Evolutionary conservation across 768 basidiomycete species (phyloP).

Genomic region (Rubroboletus pulcherrimus): DNA sequence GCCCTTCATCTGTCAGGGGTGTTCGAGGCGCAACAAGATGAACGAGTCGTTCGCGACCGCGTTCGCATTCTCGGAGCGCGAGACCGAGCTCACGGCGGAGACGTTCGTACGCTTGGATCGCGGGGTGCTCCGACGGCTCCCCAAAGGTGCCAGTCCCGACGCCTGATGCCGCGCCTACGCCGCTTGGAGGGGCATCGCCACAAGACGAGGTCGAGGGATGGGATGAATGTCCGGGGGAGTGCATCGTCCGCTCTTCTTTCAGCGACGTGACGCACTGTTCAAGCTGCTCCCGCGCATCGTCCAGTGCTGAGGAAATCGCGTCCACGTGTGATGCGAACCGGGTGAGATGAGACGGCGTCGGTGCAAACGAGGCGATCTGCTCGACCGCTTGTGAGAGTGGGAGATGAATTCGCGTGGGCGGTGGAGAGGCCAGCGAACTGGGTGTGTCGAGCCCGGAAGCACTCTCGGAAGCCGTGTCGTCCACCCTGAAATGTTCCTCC

Average conservation of each 20-base stretch:
- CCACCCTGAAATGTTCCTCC: slow-evolving; percentile 42
- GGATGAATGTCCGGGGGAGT: slow-evolving; percentile 18
- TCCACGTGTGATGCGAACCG: slow-evolving; percentile 74
- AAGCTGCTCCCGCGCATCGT: slow-evolving; percentile 67
- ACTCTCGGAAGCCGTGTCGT: slow-evolving; percentile 41
- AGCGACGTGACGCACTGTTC: slow-evolving; percentile 58
- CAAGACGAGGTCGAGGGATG: slow-evolving; percentile 21
- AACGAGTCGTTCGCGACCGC: slow-evolving; percentile 63
- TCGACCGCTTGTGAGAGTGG: slow-evolving; percentile 13
- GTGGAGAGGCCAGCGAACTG: slow-evolving; percentile 17
- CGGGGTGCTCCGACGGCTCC: slow-evolving; percentile 38
- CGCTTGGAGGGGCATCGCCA: neutral
- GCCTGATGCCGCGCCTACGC: neutral
- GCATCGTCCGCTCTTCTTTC: slow-evolving; percentile 34
- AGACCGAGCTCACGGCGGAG: slow-evolving; percentile 73
- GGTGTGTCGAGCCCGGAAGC: slow-evolving; percentile 13
- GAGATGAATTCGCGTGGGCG: slow-evolving; percentile 10
- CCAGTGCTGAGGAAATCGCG: slow-evolving; percentile 61
- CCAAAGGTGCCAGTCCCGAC: neutral
- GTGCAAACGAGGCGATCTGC: slow-evolving; percentile 55
- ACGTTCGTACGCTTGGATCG: slow-evolving; percentile 69
- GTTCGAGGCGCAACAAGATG: slow-evolving; percentile 50
- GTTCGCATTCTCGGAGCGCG: slow-evolving; percentile 78
- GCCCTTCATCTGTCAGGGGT: slow-evolving; percentile 38
- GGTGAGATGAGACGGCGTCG: slow-evolving; percentile 63